Conservation (phyloP, 208 protist genomes). For the Porcisia hertigi region DNA sequence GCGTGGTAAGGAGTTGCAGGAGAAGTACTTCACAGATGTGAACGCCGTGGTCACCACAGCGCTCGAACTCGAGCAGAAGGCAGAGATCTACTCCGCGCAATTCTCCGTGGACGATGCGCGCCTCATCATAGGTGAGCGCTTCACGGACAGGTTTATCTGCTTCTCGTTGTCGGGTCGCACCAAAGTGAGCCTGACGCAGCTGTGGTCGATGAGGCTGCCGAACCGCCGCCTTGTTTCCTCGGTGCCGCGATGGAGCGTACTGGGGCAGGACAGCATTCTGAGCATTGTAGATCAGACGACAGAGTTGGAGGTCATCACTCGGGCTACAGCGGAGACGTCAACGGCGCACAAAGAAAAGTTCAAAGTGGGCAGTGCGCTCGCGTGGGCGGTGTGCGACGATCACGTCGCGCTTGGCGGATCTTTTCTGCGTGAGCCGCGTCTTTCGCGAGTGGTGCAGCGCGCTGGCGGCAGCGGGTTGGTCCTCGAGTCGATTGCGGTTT, state of each 20-base stretch:
- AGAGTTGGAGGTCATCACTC: conserved; percentile 66
- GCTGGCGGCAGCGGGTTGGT: conserved; percentile 12
- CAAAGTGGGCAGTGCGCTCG: conserved; percentile 66
- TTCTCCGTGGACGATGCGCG: conserved; percentile 57
- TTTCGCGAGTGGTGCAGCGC: conserved; percentile 45
- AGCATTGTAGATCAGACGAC: conserved; percentile 51
- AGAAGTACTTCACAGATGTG: conserved; percentile 51
- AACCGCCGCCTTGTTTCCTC: conserved; percentile 62
- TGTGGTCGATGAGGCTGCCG: conserved; percentile 66
- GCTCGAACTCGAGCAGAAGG: conserved; percentile 42
- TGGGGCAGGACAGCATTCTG: conserved; percentile 48
- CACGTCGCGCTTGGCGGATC: conserved; percentile 65
- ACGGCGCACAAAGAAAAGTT: conserved; percentile 63
- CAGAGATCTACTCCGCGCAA: conserved; percentile 55
- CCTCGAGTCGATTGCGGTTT: conserved; percentile 27
- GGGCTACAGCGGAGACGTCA: conserved; percentile 26
- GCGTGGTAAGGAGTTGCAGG: conserved; percentile 61
- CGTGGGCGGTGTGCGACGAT: conserved; percentile 53
- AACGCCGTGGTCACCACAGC: conserved; percentile 37
- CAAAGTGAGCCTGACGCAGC: conserved; percentile 32
- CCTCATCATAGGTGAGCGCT: conserved; percentile 63
- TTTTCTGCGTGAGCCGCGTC: conserved; percentile 72
- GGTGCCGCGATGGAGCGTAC: conserved; percentile 54
- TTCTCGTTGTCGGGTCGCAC: conserved; percentile 46
- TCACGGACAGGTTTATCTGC: conserved; percentile 65